Percentiles rank a stretch among this genome's conserved stretches.
Conservation (phyloP, 1,284 basidiomycete species). For the Rhodofomes roseus region DNA sequence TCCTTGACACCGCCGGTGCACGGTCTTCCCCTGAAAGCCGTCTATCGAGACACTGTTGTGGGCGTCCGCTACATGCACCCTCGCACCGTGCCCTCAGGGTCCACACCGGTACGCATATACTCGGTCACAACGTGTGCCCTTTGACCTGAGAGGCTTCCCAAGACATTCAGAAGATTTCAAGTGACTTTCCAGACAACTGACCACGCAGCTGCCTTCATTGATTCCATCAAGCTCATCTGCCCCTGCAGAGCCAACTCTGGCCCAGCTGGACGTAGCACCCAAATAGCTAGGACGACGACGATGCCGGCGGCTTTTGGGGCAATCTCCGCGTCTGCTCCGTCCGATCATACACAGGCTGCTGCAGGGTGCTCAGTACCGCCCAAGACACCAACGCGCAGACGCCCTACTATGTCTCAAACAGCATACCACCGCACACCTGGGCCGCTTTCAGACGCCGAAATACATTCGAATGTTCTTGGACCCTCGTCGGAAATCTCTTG, state of each 20-base stretch:
- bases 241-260: slow-evolving; percentile 49
- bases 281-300: slow-evolving; percentile 5
- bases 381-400: not conserved
- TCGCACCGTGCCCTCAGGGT: slow-evolving; percentile 32
- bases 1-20: slow-evolving; percentile 31
- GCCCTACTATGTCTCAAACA: not conserved
- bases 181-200: slow-evolving; percentile 53
- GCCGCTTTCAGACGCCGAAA: too few species aligned
- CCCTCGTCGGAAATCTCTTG: not conserved
- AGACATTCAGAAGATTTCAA: slow-evolving; percentile 73
- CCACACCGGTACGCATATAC: slow-evolving; percentile 35
- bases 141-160: not conserved
- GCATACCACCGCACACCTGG: not conserved
- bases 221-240: slow-evolving; percentile 60
- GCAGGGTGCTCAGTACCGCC: not conserved
- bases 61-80: slow-evolving; percentile 70
- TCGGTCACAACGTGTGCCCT: not conserved
- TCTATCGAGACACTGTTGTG: slow-evolving; percentile 66
- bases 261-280: slow-evolving; percentile 11
- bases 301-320: not conserved
- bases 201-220: slow-evolving; percentile 53
- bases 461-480: not conserved
- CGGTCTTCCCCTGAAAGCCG: slow-evolving; percentile 68
- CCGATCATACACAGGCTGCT: not conserved
- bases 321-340: not conserved